Evolutionary conservation across 2,329 filamentous ascomycete species (phyloP).

Genomic region (Trichophyton simii): DNA sequence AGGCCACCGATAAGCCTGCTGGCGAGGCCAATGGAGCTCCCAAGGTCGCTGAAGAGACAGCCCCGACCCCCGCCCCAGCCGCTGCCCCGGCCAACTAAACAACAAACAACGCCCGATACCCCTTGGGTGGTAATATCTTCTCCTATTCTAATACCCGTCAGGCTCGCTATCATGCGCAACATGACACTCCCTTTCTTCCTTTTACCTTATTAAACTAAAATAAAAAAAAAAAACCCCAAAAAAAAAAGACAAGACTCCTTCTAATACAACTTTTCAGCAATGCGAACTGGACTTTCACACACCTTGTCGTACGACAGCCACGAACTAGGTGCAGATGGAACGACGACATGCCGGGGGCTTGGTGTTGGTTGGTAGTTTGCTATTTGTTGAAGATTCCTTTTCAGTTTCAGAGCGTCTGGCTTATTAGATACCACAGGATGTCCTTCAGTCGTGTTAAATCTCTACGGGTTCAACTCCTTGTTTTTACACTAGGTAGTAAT

Average conservation of each 20-base stretch:
- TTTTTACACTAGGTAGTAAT: slow-evolving; percentile 2
- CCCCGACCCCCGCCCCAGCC: neutral
- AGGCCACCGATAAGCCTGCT: neutral
- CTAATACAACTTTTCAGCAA: neutral
- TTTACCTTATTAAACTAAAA: neutral
- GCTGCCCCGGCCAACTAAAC: neutral
- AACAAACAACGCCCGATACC: neutral
- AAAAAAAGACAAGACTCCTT: neutral
- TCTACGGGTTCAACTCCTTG: neutral
- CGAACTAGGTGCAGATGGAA: neutral
- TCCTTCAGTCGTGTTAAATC: neutral
- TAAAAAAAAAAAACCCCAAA: neutral
- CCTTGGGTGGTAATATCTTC: neutral
- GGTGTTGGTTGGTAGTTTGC: neutral
- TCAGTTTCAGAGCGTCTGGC: neutral
- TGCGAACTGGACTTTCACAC: slow-evolving; percentile 2
- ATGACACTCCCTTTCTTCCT: neutral
- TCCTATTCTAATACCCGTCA: neutral
- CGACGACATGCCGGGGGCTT: neutral
- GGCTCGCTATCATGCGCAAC: neutral
- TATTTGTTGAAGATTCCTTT: neutral
- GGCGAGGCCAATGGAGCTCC: neutral
- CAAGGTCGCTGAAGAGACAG: neutral
- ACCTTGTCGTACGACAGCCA: neutral
- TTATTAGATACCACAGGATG: slow-evolving; percentile 1